A percentile compares a stretch with the other conserved stretches of the same genome.
Conservation (phyloP, 208 protist genomes). For the Vickermania ingenoplastis region DNA sequence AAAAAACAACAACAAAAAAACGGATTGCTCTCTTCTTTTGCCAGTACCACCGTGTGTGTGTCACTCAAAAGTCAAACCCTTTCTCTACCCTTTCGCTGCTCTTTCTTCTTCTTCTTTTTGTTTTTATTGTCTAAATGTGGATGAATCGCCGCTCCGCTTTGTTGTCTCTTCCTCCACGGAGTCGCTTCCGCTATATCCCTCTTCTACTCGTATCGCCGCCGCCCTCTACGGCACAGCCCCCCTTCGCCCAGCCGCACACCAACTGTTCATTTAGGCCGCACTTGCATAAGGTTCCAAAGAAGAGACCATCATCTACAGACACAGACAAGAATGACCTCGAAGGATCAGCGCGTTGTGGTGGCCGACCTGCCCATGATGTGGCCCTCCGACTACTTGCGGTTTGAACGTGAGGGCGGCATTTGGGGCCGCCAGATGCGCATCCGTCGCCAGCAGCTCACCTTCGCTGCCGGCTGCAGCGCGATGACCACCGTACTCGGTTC, state of each 20-base stretch:
- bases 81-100: too few relatives aligned
- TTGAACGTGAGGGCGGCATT: slow-evolving; percentile 76
- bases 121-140: slow-evolving; percentile 1
- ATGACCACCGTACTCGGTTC: slow-evolving; percentile 40
- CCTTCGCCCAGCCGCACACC: too few relatives aligned
- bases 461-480: slow-evolving; percentile 27
- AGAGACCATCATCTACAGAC: background rate
- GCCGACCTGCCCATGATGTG: slow-evolving; percentile 87
- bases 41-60: too few relatives aligned
- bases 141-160: background rate
- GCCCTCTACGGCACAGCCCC: background rate
- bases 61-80: too few relatives aligned
- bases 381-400: slow-evolving; percentile 62
- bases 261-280: background rate
- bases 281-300: background rate
- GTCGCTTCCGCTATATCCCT: background rate
- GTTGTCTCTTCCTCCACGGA: background rate
- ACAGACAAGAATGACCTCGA: background rate
- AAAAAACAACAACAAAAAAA: background rate
- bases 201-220: background rate
- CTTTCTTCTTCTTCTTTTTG: slow-evolving; percentile 3
- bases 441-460: slow-evolving; percentile 73
- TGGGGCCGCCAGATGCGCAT: slow-evolving; percentile 74
- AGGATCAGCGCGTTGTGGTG: slow-evolving; percentile 33
- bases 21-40: background rate